Percentiles rank a stretch among this genome's conserved stretches.
Evolutionary conservation across 257 asterid species (phyloP).

Genomic region (Solanum chiquidenum): DNA sequence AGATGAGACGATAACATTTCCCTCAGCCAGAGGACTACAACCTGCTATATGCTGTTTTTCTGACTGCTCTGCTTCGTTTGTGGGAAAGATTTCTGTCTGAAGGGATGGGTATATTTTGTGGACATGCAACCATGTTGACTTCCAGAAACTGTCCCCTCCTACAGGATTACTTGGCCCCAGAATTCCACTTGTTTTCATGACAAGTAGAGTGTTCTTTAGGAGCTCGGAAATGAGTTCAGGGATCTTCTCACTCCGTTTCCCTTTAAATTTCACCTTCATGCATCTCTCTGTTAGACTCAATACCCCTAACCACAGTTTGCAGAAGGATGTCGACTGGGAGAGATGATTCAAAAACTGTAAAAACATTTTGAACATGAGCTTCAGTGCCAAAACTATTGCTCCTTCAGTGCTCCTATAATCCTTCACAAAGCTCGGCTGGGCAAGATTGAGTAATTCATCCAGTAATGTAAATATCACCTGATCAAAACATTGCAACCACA

Average conservation of each 20-base stretch:
- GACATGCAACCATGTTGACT: constrained; percentile 72
- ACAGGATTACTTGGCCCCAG: constrained; percentile 51
- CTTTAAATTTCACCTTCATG: constrained; percentile 58
- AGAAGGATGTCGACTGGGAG: constrained; percentile 41
- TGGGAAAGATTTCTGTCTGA: constrained; percentile 58
- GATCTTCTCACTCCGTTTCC: constrained; percentile 65
- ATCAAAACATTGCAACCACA: constrained; percentile 80
- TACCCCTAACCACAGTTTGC: constrained; percentile 59
- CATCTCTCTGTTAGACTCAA: constrained; percentile 46
- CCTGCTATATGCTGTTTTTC: constrained; percentile 24
- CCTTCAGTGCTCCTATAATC: constrained; percentile 71
- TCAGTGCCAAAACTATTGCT: constrained; percentile 47
- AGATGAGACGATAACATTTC: constrained; percentile 38
- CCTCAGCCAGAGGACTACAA: constrained; percentile 14
- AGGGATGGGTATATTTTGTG: constrained; percentile 54
- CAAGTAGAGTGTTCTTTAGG: constrained; percentile 64
- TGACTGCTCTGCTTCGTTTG: constrained; percentile 50
- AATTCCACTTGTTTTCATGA: constrained; percentile 62
- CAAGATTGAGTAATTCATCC: constrained; percentile 51
- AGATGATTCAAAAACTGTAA: constrained; percentile 49
- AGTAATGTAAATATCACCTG: constrained; percentile 60
- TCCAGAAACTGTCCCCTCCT: constrained; percentile 67
- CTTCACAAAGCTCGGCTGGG: constrained; percentile 49
- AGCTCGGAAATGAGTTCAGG: constrained; percentile 82
- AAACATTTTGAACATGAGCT: constrained; percentile 55